These are phyloP conservation scores for Prunus mongolica DNA, from an alignment of 306 rosid genomes.

Conservation along the genomic window DNA sequence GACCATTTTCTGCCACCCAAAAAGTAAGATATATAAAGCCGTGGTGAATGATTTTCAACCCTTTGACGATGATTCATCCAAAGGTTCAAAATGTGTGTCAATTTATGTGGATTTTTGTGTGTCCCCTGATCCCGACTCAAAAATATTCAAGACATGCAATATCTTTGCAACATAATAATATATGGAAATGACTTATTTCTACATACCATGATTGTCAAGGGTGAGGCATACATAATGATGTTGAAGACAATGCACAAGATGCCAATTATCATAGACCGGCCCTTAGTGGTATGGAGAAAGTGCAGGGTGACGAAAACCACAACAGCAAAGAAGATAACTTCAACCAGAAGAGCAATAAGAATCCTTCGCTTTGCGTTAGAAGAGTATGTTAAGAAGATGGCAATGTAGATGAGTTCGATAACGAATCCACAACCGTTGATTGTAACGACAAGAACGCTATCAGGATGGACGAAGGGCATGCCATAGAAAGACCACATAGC, in stretches of 20 bases:
- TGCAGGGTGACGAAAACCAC: conserved; percentile 25
- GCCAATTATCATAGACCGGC: conserved; percentile 39
- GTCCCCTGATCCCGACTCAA: too few species aligned
- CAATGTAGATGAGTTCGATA: conserved; percentile 39
- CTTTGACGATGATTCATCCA: too few species aligned
- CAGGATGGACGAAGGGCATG: conserved; percentile 47
- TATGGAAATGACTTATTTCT: background rate
- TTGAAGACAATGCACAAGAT: conserved; percentile 46
- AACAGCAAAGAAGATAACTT: conserved; percentile 23
- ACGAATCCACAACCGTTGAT: conserved; percentile 45
- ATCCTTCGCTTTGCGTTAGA: conserved; percentile 45
- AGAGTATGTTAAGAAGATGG: conserved; percentile 41
- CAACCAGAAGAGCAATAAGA: conserved; percentile 22
- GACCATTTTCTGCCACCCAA: conserved; percentile 53
- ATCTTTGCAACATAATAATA: too few species aligned
- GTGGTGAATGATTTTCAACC: too few species aligned
- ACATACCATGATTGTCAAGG: conserved; percentile 80
- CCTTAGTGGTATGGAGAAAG: conserved; percentile 12
- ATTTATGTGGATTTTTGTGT: too few species aligned
- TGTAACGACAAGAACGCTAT: conserved; percentile 43
- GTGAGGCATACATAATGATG: conserved; percentile 59
- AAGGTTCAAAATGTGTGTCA: too few species aligned
- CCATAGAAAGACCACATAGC: conserved; percentile 63
- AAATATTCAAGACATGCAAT: too few species aligned
- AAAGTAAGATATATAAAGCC: too few species aligned